These are phyloP conservation scores for Mallotus nudiflorus DNA, from an alignment of 345 rosid species.

Conservation along the genomic window DNA sequence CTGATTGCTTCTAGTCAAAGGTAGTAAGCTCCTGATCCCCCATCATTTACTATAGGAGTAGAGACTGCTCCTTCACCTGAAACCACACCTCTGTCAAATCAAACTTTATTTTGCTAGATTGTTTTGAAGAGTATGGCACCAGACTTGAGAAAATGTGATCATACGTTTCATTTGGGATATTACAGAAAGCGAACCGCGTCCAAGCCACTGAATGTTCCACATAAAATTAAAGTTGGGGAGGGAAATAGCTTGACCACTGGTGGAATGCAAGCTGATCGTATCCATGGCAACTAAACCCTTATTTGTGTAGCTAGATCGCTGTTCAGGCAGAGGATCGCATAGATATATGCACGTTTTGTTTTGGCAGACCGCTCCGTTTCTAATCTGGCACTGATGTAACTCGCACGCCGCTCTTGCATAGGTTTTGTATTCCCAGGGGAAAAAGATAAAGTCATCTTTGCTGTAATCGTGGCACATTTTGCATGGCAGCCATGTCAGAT, in stretches of 20 bases:
- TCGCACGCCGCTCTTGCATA: constrained; percentile 36
- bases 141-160: constrained; percentile 19
- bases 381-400: constrained; percentile 24
- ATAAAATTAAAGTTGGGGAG: background rate
- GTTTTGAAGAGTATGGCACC: background rate
- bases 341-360: background rate
- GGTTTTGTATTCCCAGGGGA: constrained; percentile 20
- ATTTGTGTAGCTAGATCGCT: constrained; percentile 4
- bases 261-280: constrained; percentile 11
- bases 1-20: background rate
- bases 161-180: background rate
- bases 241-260: background rate
- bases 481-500: constrained; percentile 44
- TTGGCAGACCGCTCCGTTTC: background rate
- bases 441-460: constrained; percentile 34
- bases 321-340: background rate
- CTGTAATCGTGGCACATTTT: constrained; percentile 35
- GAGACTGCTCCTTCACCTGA: constrained; percentile 1
- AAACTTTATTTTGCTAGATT: constrained; percentile 6
- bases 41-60: background rate
- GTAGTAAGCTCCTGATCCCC: background rate
- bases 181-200: background rate
- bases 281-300: background rate
- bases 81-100: background rate
- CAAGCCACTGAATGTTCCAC: constrained; percentile 13